phyloP scores from a whole-genome alignment of 2,329 filamentous ascomycete species.

The Sporothrix brasiliensis region DNA sequence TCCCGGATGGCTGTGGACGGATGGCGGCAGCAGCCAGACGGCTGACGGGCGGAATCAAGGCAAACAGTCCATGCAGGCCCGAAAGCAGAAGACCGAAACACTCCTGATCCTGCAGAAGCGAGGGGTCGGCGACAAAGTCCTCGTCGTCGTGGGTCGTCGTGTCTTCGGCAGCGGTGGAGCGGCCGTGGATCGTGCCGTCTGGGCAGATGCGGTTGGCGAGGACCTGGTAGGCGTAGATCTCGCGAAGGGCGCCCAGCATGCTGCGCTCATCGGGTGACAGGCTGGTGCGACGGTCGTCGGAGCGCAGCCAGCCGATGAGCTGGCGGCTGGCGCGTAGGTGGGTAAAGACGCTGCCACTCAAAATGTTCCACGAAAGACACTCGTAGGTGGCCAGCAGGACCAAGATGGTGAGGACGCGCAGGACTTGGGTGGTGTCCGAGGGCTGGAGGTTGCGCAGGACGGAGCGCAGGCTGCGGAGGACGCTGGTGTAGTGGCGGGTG shows the following conservation, averaged over 20 bases:
- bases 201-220: slow-evolving; percentile 35
- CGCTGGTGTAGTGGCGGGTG: slow-evolving; percentile 36
- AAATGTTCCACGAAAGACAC: slow-evolving; percentile 34
- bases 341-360: slow-evolving; percentile 35
- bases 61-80: slow-evolving; percentile 36
- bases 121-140: slow-evolving; percentile 35
- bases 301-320: slow-evolving; percentile 37
- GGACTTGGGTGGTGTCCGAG: slow-evolving; percentile 31
- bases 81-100: slow-evolving; percentile 35
- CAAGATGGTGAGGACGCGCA: slow-evolving; percentile 35
- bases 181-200: slow-evolving; percentile 29
- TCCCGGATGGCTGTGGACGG: background rate
- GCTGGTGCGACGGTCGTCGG: slow-evolving; percentile 33
- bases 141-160: slow-evolving; percentile 32
- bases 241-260: slow-evolving; percentile 34
- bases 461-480: slow-evolving; percentile 35
- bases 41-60: slow-evolving; percentile 33
- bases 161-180: slow-evolving; percentile 21
- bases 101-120: slow-evolving; percentile 31
- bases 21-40: slow-evolving; percentile 29
- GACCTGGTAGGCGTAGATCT: slow-evolving; percentile 36
- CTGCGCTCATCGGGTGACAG: slow-evolving; percentile 31
- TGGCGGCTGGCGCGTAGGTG: slow-evolving; percentile 37
- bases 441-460: slow-evolving; percentile 34
- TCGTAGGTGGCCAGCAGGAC: slow-evolving; percentile 35